A percentile compares a stretch with the other conserved stretches of the same genome.
Evolutionary conservation across 192 early-diverging fungal species (phyloP).

Genomic region (Funneliformis mosseae): DNA sequence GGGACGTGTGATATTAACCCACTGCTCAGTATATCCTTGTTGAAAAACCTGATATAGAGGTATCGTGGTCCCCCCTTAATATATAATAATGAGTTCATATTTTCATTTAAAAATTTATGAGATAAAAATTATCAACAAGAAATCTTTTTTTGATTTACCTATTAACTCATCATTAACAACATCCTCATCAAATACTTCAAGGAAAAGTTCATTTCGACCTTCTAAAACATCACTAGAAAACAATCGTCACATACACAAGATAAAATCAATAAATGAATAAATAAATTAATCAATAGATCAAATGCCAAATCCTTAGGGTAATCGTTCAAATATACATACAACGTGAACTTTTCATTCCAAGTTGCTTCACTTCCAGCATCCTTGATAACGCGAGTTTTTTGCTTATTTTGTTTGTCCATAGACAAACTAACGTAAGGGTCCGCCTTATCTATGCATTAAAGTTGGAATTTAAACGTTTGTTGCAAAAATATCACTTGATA

Average conservation of each 20-base stretch:
- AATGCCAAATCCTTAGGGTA: no score
- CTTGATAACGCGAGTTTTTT: slow-evolving; percentile 2
- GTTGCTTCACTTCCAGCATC: slow-evolving; percentile 1
- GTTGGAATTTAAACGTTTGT: background rate
- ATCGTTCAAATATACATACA: background rate
- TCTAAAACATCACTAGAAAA: slow-evolving; percentile 1
- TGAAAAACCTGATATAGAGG: background rate
- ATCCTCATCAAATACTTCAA: slow-evolving; percentile 16
- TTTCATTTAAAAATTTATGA: background rate
- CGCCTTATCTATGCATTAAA: background rate
- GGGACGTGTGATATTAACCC: slow-evolving; percentile 6
- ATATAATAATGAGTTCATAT: background rate
- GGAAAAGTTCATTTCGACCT: slow-evolving; percentile 6
- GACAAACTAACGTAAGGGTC: slow-evolving; percentile 19
- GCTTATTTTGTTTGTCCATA: slow-evolving; percentile 9
- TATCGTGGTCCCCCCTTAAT: background rate
- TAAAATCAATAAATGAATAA: background rate
- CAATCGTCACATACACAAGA: no score
- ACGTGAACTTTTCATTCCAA: background rate
- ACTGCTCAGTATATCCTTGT: background rate
- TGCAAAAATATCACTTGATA: background rate
- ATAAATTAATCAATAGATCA: background rate
- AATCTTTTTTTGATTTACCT: background rate
- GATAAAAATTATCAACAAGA: background rate
- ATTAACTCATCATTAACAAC: background rate